Evolutionary conservation across 805 yeast genomes (phyloP), one percentile per base, ranked within the genome.

Genomic region (Monosporozyma servazzii): DNA sequence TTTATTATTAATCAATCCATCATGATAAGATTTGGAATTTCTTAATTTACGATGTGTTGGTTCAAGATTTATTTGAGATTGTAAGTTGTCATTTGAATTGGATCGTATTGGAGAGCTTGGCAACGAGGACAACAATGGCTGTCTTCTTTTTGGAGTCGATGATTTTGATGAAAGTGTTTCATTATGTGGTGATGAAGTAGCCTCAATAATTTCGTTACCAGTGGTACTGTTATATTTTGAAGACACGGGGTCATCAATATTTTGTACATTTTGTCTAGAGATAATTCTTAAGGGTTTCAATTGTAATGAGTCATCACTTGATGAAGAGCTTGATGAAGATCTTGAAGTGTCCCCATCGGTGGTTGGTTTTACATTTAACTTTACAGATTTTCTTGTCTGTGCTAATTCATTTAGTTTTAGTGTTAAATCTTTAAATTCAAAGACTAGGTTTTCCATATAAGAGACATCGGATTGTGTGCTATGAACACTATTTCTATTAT

Each of bases 231-330:
- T n/a, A 42, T 43, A 20, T 9, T 23, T 17, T 4, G 27, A 5
- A 25, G 27, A 25, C 4, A 6, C 6, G 4, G 27, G 6, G 4
- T 4, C 27, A 25, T 5, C 6, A 6, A 6, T 40, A 48, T 18
- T 17, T 25, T 5, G 30, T 17, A 30, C 39, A 30, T 49, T 51
- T 30, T 54, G 58, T 41, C 62, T 58, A 42, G 57, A 56, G 3
- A 58, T 50, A 6, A 66, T 54, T 47, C 60, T 62, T 41, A 66
- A 51, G 15, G 70, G 67, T 47, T 56, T 57, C 27, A 58, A 59
- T 43, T 60, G 50, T 29, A 63, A 54, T 6, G 65, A 62, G 25
- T 52, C 55, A 15, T 51, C 42, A 39, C 55, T 50, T 23, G 20
- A 23, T 6, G 48, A 23, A 9, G 60, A 53, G 0, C 65, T 15